Base-by-base conservation (phyloP, 2,329 filamentous ascomycete genomes). In the Fusarium neocosmosporiellum region DNA sequence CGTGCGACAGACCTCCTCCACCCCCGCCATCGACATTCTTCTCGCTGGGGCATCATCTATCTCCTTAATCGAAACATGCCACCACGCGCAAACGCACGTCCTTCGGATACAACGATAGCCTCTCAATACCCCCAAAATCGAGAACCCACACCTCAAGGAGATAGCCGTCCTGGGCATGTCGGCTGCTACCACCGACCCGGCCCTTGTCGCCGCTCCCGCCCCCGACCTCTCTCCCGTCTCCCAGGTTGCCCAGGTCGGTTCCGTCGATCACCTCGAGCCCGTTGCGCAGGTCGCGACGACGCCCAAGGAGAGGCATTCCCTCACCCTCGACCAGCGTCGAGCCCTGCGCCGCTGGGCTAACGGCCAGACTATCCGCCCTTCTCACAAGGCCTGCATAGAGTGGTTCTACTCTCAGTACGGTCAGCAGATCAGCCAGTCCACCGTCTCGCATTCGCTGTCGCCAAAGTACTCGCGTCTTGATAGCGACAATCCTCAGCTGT, bases 401-500 rank as follows among this genome's bases (percentile, higher is more conserved):
- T 91, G 89, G 89, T 91, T 90, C 81, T 86, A 83, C 72, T 78
- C 79, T 63, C 85, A 90, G 78, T 91, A 89, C 77, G 86, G 87
- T 78, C 88, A 89, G 78, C 85, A 86, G 73, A 90, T 91, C 76
- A 90, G 88, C 77, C 89, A 91, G 80, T 90, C 88, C 18, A 91
- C 89, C 75, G 89, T 91, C 48, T 90, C 88, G 54, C 89, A 91
- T 78, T 90, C 88, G 22, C 82, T 91, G 37, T 90, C 88, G 6
- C 88, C 88, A 54, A 90, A 90, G 75, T 91, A 91, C 75, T 88
- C 88, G 39, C 87, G 89, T 29, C 86, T 91, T 60, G 89, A 91
- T 77, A 87, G 86, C 76, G 88, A 90, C 63, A 83, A 84, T 73
- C 88, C 87, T 18, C 88, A 90, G 78, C 85, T 90, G 68, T 89